Conservation (phyloP, 78 protist genomes). For the Chrysochromulina parva region DNA sequence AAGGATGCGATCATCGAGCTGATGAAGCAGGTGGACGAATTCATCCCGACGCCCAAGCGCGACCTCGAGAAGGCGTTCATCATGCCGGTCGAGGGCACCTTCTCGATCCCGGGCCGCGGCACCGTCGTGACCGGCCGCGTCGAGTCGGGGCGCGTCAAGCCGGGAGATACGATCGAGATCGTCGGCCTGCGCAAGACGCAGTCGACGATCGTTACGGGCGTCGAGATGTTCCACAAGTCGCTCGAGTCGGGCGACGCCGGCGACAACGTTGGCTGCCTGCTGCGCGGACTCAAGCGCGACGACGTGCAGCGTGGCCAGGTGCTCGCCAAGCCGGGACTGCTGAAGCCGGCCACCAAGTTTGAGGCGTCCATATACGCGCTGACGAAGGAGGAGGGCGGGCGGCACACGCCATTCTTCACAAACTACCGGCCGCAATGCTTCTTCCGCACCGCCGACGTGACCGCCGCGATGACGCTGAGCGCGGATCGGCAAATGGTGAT, state of each 20-base stretch:
- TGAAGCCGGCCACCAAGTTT: conserved; percentile 77
- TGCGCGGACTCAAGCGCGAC: conserved; percentile 89
- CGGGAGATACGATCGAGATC: conserved; percentile 84
- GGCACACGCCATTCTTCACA: conserved; percentile 85
- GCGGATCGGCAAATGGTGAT: conserved; percentile 80
- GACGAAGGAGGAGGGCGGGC: conserved; percentile 92
- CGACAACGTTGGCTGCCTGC: conserved; percentile 91
- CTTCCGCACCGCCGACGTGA: conserved; percentile 91
- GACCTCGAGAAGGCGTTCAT: conserved; percentile 89
- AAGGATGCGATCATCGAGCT: conserved; percentile 64
- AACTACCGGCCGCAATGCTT: conserved; percentile 72
- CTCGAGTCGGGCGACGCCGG: conserved; percentile 77
- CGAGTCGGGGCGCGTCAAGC: conserved; percentile 67
- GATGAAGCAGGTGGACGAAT: conserved; percentile 59
- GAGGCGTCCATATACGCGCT: conserved; percentile 89
- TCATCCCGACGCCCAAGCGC: conserved; percentile 73
- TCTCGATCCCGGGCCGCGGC: conserved; percentile 92
- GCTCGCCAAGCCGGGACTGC: conserved; percentile 74
- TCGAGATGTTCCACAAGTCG: conserved; percentile 93
- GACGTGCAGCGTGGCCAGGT: conserved; percentile 76
- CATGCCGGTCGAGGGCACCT: conserved; percentile 91
- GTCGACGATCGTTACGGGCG: conserved; percentile 64
- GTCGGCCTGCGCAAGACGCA: conserved; percentile 79
- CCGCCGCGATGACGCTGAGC: conserved; percentile 82
- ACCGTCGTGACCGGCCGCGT: conserved; percentile 94